Conservation (phyloP, 306 rosid genomes). For the Sindora glabra region DNA sequence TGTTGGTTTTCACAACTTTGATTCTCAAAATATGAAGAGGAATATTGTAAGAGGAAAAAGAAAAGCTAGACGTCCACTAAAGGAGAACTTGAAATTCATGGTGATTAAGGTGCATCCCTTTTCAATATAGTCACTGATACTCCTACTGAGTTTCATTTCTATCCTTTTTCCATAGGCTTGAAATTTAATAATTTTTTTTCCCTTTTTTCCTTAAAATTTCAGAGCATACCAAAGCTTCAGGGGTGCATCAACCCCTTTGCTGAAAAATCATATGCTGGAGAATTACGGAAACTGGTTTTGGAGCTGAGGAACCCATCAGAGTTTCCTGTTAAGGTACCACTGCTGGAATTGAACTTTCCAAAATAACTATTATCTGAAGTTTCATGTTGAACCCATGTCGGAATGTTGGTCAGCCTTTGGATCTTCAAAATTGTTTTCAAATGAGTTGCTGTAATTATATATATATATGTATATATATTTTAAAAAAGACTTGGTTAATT, state of each 20-base stretch:
- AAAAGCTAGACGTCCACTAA: slow-evolving; percentile 34
- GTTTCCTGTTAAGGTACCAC: slow-evolving; percentile 63
- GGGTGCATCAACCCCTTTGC: slow-evolving; percentile 67
- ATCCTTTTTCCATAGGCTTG: not conserved
- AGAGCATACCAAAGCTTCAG: slow-evolving; percentile 86
- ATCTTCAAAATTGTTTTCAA: too few species aligned
- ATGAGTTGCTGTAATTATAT: too few species aligned
- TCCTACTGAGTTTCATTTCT: not conserved
- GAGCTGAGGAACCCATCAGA: slow-evolving; percentile 80
- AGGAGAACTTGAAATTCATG: slow-evolving; percentile 61
- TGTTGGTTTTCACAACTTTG: slow-evolving; percentile 74
- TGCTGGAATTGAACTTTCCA: slow-evolving; percentile 6
- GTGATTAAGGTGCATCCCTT: slow-evolving; percentile 67
- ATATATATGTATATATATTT: not conserved
- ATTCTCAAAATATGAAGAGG: slow-evolving; percentile 45
- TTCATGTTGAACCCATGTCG: not conserved
- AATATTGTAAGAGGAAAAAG: slow-evolving; percentile 45
- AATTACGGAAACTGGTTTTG: slow-evolving; percentile 59
- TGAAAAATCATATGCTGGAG: slow-evolving; percentile 69
- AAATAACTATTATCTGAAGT: not conserved
- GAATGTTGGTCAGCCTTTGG: too few species aligned
- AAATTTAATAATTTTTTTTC: slow-evolving; percentile 14
- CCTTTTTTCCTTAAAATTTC: slow-evolving; percentile 23
- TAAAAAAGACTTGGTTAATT: not conserved
- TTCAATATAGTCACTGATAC: not conserved